Base-by-base conservation (phyloP, 148 eudicot genomes). In the Selenicereus undatus region DNA sequence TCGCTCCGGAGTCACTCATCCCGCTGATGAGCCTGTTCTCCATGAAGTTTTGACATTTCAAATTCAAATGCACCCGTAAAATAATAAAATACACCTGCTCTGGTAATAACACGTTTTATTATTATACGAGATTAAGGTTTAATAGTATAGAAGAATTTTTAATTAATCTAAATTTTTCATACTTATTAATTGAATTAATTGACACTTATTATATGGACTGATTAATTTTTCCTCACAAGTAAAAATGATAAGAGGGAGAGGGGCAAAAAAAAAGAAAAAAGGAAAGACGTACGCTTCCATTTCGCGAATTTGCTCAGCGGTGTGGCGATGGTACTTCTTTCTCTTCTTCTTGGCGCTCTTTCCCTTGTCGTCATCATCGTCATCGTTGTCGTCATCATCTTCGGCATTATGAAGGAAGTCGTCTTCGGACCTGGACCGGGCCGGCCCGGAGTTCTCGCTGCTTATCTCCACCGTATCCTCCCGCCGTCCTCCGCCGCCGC, bases 281-380 rank as follows among this genome's bases (percentile, higher is more conserved):
- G 51, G 1, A 39, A 81, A 74, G 92, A 69, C 83, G 2, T 48
- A 96, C 99, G 99, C 91, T 83, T 96, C 98, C 99, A 96, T 93
- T 80, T 93, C 95, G 76, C 93, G 86, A 71, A 96, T 96, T 82
- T 96, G 99, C 22, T 93, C 91, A 7, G 94, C 88, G 36, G 99
- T 92, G 79, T 96, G 99, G 17, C 99, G 88, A 82, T 96, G 99
- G 84, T 93, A 96, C 82, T 90, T 96, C 82, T 93, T 96, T 73
- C 98, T 84, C 89, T 90, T 94, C 88, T 86, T 96, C 72, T 88
- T 93, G 16, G 79, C 43, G 71, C 36, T 66, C 83, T 87, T 90
- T 26, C 83, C 84, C 8, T 74, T 82, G 1, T 86, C 87, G 35
- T 81, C 88, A 1, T 82, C 88, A 18, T 66, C 91, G 0, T 79